These are phyloP conservation scores for Phytophthora hibernalis DNA, from an alignment of 352 stramenopile species.

Conservation along the genomic window DNA sequence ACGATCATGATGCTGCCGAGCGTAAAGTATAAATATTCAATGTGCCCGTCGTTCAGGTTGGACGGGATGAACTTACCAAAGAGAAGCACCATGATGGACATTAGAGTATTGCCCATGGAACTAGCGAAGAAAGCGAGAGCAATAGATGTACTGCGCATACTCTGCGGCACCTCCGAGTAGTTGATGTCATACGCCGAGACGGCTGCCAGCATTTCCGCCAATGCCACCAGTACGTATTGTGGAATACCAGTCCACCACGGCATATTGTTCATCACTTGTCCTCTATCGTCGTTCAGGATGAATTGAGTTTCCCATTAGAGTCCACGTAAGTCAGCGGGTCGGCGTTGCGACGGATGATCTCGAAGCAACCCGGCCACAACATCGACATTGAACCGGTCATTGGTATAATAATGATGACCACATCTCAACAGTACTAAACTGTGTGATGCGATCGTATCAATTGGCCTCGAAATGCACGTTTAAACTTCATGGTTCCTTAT, in stretches of 20 bases:
- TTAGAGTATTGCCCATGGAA: conserved; percentile 57
- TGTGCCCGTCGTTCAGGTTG: conserved; percentile 59
- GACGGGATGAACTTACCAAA: conserved; percentile 52
- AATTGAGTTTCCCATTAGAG: conserved; percentile 26
- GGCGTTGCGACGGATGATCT: too few relatives aligned
- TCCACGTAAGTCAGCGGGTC: too few relatives aligned
- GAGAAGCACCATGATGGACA: conserved; percentile 61
- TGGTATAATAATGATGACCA: too few relatives aligned
- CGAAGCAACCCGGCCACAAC: too few relatives aligned
- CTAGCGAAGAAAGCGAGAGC: conserved; percentile 45
- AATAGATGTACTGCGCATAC: conserved; percentile 42
- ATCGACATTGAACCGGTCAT: too few relatives aligned
- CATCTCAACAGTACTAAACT: too few relatives aligned
- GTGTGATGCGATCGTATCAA: too few relatives aligned
- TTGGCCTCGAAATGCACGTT: too few relatives aligned
- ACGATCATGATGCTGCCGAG: conserved; percentile 37
- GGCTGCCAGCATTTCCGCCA: conserved; percentile 51
- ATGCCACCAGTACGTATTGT: conserved; percentile 45
- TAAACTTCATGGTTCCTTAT: too few relatives aligned
- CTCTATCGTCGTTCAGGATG: conserved; percentile 35
- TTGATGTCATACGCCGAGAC: conserved; percentile 49
- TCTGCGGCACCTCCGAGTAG: conserved; percentile 41
- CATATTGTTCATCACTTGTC: conserved; percentile 48
- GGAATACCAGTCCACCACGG: conserved; percentile 48
- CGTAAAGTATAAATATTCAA: conserved; percentile 53